These are phyloP conservation scores for Malassezia obtusa DNA, from an alignment of 1,284 basidiomycete species.

Conservation along the genomic window DNA sequence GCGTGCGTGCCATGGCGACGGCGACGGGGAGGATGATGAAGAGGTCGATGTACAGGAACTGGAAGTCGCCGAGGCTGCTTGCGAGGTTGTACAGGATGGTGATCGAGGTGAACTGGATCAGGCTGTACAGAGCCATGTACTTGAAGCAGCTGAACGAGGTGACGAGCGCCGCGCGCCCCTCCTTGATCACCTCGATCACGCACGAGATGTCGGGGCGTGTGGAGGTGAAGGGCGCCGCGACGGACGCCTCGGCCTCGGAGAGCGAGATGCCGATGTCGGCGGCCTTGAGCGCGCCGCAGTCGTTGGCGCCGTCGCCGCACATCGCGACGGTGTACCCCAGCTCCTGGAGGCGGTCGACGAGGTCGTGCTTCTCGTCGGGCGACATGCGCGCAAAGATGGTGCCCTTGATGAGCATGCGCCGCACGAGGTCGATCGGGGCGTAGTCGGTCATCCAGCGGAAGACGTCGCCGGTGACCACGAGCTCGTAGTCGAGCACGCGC, in stretches of 20 bases:
- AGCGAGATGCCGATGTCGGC: conserved; percentile 95
- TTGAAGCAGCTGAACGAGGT: conserved; percentile 99
- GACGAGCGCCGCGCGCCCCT: conserved; percentile 80
- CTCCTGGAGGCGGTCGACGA: conserved; percentile 83
- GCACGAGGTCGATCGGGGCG: conserved; percentile 65
- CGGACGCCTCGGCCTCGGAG: conserved; percentile 94
- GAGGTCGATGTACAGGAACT: conserved; percentile 95
- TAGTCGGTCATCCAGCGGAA: conserved; percentile 98
- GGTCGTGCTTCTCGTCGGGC: conserved; percentile 97
- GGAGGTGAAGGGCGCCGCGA: conserved; percentile 97
- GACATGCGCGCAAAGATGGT: conserved; percentile 98
- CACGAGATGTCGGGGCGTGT: conserved; percentile 89
- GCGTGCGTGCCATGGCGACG: conserved; percentile 84
- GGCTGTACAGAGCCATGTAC: conserved; percentile 59
- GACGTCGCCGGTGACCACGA: conserved; percentile 90
- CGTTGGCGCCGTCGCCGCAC: conserved; percentile 98
- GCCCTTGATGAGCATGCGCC: conserved; percentile 78
- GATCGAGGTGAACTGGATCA: conserved; percentile 59
- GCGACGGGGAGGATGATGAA: conserved; percentile 96
- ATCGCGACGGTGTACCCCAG: conserved; percentile 94
- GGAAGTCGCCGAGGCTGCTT: conserved; percentile 85
- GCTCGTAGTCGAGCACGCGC: conserved; percentile 68
- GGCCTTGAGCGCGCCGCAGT: conserved; percentile 94
- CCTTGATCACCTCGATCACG: conserved; percentile 85
- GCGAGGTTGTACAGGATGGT: conserved; percentile 92